Evolutionary conservation across 805 yeast species (phyloP).

Genomic region (Candida sakaeoensis): DNA sequence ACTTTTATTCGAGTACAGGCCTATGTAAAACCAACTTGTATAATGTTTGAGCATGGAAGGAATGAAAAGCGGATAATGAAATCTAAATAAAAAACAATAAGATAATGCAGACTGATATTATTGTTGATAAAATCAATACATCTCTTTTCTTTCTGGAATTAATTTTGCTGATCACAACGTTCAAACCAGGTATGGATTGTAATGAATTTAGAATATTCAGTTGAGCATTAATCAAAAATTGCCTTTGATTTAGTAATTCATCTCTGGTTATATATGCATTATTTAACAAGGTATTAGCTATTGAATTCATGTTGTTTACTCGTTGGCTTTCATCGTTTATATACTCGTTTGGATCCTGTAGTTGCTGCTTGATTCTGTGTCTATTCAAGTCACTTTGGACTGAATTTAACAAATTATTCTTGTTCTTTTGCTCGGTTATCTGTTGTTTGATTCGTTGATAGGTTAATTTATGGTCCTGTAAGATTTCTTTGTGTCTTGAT

Average conservation of each 20-base stretch:
- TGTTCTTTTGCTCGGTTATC: constrained; percentile 70
- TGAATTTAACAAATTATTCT: constrained; percentile 66
- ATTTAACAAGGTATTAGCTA: constrained; percentile 76
- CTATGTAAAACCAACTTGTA: too few species aligned
- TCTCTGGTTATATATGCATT: constrained; percentile 91
- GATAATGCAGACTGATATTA: constrained; percentile 71
- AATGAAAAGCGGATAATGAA: too few species aligned
- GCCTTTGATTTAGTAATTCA: constrained; percentile 71
- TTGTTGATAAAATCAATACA: constrained; percentile 71
- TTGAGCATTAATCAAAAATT: constrained; percentile 59
- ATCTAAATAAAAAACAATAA: constrained; percentile 49
- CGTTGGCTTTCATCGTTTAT: constrained; percentile 73
- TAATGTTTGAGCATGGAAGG: too few species aligned
- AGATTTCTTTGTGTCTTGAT: constrained; percentile 73
- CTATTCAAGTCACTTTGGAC: constrained; percentile 79
- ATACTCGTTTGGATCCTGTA: constrained; percentile 58
- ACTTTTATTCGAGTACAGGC: too few species aligned
- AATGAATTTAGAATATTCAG: constrained; percentile 57
- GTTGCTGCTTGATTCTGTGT: constrained; percentile 43
- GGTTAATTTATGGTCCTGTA: constrained; percentile 65
- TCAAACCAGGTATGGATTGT: constrained; percentile 77
- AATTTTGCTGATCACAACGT: constrained; percentile 68
- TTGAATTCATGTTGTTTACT: constrained; percentile 64
- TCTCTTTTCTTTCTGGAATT: constrained; percentile 88
- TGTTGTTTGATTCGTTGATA: constrained; percentile 55